These are phyloP conservation scores for Cynara cardunculus DNA, from an alignment of 129 eudicot species.

Conservation along the genomic window DNA sequence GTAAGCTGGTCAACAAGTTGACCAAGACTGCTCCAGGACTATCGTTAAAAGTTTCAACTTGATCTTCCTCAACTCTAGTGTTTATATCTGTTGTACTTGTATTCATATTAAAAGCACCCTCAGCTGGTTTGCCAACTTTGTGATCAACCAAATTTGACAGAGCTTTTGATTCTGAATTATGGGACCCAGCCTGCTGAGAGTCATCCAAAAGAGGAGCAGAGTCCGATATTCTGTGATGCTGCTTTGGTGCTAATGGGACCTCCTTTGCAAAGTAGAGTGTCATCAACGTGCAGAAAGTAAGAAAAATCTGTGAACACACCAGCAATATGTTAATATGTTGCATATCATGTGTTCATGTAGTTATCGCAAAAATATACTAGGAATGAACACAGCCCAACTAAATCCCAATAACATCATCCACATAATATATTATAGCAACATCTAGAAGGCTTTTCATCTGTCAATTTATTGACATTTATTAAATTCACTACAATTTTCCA, in stretches of 20 bases:
- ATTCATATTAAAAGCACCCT: slow-evolving; percentile 23
- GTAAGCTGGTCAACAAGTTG: slow-evolving; percentile 84
- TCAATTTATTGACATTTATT: background rate
- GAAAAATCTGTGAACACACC: slow-evolving; percentile 55
- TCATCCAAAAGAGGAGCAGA: slow-evolving; percentile 74
- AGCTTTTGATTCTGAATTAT: slow-evolving; percentile 42
- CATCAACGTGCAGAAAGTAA: slow-evolving; percentile 70
- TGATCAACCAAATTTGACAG: slow-evolving; percentile 17
- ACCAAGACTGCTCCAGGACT: slow-evolving; percentile 94
- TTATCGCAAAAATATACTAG: background rate
- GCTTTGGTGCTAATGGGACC: slow-evolving; percentile 62
- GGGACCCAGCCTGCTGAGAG: slow-evolving; percentile 31
- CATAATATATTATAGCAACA: background rate
- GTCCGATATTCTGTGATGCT: slow-evolving; percentile 51
- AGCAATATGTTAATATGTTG: background rate
- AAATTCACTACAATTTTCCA: background rate
- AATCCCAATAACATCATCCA: background rate
- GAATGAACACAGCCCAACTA: background rate
- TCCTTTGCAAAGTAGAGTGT: slow-evolving; percentile 90
- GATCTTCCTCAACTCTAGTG: slow-evolving; percentile 33
- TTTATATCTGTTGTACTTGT: slow-evolving; percentile 22
- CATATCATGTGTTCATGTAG: background rate
- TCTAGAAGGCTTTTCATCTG: background rate
- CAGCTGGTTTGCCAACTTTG: slow-evolving; percentile 26
- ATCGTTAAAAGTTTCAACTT: slow-evolving; percentile 47